These are phyloP conservation scores for Castanea crenata DNA, from an alignment of 306 rosid genomes.

Conservation along the genomic window DNA sequence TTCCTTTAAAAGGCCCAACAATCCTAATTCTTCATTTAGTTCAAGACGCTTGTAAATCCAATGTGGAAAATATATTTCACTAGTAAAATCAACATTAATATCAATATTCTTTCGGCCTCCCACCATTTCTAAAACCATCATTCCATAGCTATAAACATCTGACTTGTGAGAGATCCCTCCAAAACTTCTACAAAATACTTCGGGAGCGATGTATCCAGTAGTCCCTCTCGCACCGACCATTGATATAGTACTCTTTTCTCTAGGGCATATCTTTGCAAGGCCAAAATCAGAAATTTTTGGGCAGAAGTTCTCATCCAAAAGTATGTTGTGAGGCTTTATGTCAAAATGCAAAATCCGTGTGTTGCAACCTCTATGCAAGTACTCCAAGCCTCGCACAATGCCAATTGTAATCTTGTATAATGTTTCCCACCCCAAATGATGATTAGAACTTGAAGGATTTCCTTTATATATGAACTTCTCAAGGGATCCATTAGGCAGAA, in stretches of 20 bases:
- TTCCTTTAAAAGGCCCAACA: too few relatives aligned
- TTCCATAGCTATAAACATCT: too few relatives aligned
- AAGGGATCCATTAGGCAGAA: constrained; percentile 17
- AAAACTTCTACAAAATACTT: too few relatives aligned
- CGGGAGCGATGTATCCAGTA: too few relatives aligned
- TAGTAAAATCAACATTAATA: too few relatives aligned
- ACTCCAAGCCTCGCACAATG: constrained; percentile 4
- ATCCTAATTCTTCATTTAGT: too few relatives aligned
- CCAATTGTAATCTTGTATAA: background rate
- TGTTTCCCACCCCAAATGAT: background rate
- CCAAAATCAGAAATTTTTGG: background rate
- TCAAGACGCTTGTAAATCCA: too few relatives aligned
- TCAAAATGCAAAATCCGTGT: constrained; percentile 11
- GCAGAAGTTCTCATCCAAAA: background rate
- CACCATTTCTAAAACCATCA: too few relatives aligned
- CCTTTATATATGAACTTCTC: background rate
- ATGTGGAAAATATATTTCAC: too few relatives aligned
- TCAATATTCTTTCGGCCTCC: too few relatives aligned
- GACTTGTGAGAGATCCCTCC: too few relatives aligned
- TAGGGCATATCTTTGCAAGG: background rate
- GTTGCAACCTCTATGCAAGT: background rate
- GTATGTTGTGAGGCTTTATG: constrained; percentile 17
- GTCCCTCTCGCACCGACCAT: background rate
- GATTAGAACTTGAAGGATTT: background rate
- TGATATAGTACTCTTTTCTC: background rate